Evolutionary conservation across 2,329 filamentous ascomycete genomes (phyloP).

Genomic region (Aspergillus eucalypticola): DNA sequence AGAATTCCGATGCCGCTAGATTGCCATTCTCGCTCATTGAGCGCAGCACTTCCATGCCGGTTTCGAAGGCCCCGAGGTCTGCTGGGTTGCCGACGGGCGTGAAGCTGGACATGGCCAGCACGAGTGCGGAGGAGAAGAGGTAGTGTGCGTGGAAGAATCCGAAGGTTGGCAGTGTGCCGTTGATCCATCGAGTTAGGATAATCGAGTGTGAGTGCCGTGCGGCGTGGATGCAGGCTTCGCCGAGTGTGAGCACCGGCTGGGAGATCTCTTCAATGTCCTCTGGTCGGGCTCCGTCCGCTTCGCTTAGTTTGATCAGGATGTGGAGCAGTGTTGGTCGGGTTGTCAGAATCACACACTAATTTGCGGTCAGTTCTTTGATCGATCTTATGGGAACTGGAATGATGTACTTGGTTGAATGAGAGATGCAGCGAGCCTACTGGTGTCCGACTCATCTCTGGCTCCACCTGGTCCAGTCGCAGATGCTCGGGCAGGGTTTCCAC

Average conservation of each 20-base stretch:
- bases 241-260: conserved; percentile 38
- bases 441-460: conserved; percentile 36
- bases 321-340: conserved; percentile 43
- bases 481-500: conserved; percentile 39
- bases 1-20: conserved; percentile 37
- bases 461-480: conserved; percentile 34
- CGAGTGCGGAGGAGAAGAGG: conserved; percentile 41
- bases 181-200: conserved; percentile 41
- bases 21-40: conserved; percentile 41
- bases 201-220: conserved; percentile 41
- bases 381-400: background rate
- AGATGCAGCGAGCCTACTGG: conserved; percentile 38
- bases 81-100: conserved; percentile 34
- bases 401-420: conserved; percentile 36
- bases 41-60: conserved; percentile 33
- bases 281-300: conserved; percentile 15
- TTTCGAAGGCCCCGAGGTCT: conserved; percentile 35
- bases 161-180: conserved; percentile 40
- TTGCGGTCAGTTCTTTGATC: conserved; percentile 6
- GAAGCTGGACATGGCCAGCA: conserved; percentile 41
- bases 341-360: conserved; percentile 39
- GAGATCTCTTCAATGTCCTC: conserved; percentile 31
- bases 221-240: conserved; percentile 42
- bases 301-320: conserved; percentile 37
- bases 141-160: conserved; percentile 45